Base-by-base conservation (phyloP, 306 rosid genomes). In the Morella rubra region DNA sequence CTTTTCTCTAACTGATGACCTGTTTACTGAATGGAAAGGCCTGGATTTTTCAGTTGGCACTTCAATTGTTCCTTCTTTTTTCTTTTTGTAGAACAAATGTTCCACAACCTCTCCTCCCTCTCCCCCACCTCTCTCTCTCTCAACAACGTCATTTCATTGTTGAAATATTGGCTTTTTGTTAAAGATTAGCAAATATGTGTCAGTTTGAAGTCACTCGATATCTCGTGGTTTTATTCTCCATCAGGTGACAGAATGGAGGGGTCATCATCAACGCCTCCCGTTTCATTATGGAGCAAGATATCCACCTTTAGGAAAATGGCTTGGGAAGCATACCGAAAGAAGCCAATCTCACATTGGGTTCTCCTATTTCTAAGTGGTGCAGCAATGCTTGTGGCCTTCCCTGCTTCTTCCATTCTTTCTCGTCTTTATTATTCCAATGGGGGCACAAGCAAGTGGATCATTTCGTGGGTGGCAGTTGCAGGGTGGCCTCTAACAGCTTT, bases 391-490 rank as follows among this genome's bases (percentile, higher is more conserved):
- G 81, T 89, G 62, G 98, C 96, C 0, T 94, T 94, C 84, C 98
- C 98, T 20, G 96, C 98, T 55, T 89, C 97, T 8, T 85, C 93
- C 77, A 83, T 94, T 81, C 90, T 94, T 18, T 91, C 98, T 71
- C 96, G 98, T 59, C 84, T 92, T 62, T 94, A 91, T 83, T 94
- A 81, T 62, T 73, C 75, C 24, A 85, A 91, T 44, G 97, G 98
- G 1, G 98, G 98, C 22, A 72, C 87, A 45, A 94, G 96, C 86
- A 90, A 94, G 83, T 94, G 98, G 97, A 90, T 94, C 80, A 90
- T 94, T 81, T 94, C 98, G 51, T 91, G 98, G 97, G 93, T 86
- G 14, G 88, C 97, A 19, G 98, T 90, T 69, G 96, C 91, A 32
- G 98, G 96, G 51, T 94, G 96, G 97, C 98, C 98, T 78, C 55